These are phyloP conservation scores for Pseudonitzschia multiseries DNA, from an alignment of 108 stramenopile species.

Conservation along the genomic window DNA sequence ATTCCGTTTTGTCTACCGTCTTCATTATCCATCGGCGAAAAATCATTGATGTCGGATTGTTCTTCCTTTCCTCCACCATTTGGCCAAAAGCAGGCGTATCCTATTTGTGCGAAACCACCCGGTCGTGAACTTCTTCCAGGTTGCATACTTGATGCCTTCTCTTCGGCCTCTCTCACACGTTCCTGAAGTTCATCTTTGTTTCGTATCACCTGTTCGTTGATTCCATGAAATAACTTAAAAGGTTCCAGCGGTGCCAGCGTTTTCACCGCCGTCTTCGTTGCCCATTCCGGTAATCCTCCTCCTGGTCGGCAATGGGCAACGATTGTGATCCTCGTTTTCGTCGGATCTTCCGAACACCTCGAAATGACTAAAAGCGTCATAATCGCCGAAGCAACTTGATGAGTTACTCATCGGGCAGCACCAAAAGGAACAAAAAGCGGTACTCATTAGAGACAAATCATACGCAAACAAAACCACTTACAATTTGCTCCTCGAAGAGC, in stretches of 20 bases:
- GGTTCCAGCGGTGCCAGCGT: slow-evolving; percentile 82
- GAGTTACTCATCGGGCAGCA: background rate
- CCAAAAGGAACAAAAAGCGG: background rate
- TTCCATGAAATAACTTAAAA: slow-evolving; percentile 78
- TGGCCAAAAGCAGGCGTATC: slow-evolving; percentile 75
- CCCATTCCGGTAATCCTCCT: slow-evolving; percentile 47
- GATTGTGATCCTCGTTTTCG: slow-evolving; percentile 70
- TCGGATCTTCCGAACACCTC: slow-evolving; percentile 69
- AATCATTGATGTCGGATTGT: background rate
- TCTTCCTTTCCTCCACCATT: slow-evolving; percentile 52
- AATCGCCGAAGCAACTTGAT: background rate
- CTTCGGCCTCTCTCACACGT: slow-evolving; percentile 16
- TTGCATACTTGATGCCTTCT: slow-evolving; percentile 23
- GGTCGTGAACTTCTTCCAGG: slow-evolving; percentile 38
- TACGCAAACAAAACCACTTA: slow-evolving; percentile 14
- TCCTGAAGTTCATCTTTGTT: slow-evolving; percentile 23
- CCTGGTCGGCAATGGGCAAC: slow-evolving; percentile 55
- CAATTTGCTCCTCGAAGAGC: slow-evolving; percentile 85
- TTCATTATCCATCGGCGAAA: background rate
- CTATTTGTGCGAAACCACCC: slow-evolving; percentile 57
- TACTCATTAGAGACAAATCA: background rate
- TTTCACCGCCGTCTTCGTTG: slow-evolving; percentile 77
- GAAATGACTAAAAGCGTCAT: slow-evolving; percentile 48
- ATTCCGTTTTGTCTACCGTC: background rate
- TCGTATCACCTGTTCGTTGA: slow-evolving; percentile 37